Base-by-base conservation (phyloP, 768 basidiomycete genomes). In the Serendipita sp. region DNA sequence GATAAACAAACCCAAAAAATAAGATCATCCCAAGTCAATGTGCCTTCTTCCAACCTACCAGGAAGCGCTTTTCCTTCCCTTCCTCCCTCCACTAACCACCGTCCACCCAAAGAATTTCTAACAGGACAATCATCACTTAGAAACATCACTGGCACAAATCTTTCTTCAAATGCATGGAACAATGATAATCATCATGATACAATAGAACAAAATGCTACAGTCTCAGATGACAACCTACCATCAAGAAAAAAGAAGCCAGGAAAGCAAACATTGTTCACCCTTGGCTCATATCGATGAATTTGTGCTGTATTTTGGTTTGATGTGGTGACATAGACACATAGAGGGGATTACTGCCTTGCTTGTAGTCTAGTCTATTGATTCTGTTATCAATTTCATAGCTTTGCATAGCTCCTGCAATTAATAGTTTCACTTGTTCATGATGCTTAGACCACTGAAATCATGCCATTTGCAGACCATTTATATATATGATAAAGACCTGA, bases 191-290 rank as follows among this genome's bases (percentile, higher is more conserved):
- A 66, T 13, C 65, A 62, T 62, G 62, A 45, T 34, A 44, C 67
- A 3, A 44, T 11, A 23, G 67, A 62, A 3, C 63, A 67, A 63
- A 64, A 40, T 18, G 66, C 62, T 11, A 66, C 63, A 31, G 71
- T 66, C 43, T 65, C 65, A 44, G 67, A 69, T 68, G 66, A 53
- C 23, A 65, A 62, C 18, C 71, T 15, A 53, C 27, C 15, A 64
- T 67, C 0, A 85, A 91, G 88, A 73, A 80, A 81, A 0, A 92
- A 91, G 70, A 83, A 83, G 1, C 90, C 91, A 73, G 82, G 83
- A 72, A 91, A 91, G 74, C 87, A 91, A 77, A 91, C 83, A 6
- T 72, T 93, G 67, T 92, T 91, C 69, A 90, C 77, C 23, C 65
- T 83, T 44, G 81, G 82, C 6, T 75, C 79, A 15, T 4, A 8